Evolutionary conservation across 805 yeast species (phyloP).

Genomic region (Nematodospora valgi): DNA sequence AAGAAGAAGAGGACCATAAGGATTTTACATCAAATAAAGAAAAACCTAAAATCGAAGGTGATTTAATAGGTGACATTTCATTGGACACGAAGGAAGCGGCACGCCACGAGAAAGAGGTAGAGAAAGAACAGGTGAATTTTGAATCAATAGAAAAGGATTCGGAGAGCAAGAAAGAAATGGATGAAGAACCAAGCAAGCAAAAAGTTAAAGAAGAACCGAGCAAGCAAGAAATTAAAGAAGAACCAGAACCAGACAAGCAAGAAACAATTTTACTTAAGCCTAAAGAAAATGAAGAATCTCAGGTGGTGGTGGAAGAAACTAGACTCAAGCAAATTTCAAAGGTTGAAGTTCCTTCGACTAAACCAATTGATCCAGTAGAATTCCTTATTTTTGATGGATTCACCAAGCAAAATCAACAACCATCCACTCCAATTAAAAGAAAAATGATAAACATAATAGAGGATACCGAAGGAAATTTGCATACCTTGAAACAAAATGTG

Average conservation of each 20-base stretch:
- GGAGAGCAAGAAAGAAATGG: too few species aligned
- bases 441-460: slow-evolving; percentile 19
- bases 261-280: too few species aligned
- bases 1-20: not conserved
- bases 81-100: too few species aligned
- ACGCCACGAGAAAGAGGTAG: too few species aligned
- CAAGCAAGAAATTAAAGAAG: too few species aligned
- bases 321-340: not conserved
- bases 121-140: not conserved
- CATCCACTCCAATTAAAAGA: slow-evolving; percentile 1
- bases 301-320: slow-evolving; percentile 1
- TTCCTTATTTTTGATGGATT: slow-evolving; percentile 9
- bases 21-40: not conserved
- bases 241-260: too few species aligned
- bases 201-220: too few species aligned
- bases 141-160: not conserved
- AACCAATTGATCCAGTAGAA: slow-evolving; percentile 6
- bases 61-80: too few species aligned
- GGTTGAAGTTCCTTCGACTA: not conserved
- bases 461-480: slow-evolving; percentile 23
- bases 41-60: too few species aligned
- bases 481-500: slow-evolving; percentile 20
- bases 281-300: not conserved
- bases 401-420: not conserved
- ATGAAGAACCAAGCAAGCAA: too few species aligned